Conservation (phyloP, 306 rosid species). For the Comarum palustre region DNA sequence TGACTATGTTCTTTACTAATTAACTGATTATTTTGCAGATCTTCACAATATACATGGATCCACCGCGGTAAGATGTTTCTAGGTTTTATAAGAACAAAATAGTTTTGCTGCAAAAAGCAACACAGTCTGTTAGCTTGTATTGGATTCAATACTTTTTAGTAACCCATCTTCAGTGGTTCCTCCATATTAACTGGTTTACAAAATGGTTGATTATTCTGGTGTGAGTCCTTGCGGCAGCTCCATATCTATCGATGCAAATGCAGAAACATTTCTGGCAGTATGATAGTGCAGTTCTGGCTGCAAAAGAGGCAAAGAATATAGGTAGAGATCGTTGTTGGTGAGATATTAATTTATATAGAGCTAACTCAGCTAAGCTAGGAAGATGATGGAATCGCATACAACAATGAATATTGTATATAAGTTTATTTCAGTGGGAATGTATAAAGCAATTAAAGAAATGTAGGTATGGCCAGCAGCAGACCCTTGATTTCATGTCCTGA, state of each 20-base stretch:
- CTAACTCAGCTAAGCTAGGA: neutral
- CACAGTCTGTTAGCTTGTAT: neutral
- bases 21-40: neutral
- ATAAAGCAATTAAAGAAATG: conserved; percentile 28
- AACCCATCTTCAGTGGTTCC: neutral
- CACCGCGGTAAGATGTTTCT: neutral
- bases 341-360: neutral
- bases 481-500: conserved; percentile 44
- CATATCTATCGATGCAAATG: neutral
- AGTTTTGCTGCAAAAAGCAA: neutral
- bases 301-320: neutral
- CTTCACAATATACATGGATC: neutral
- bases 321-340: neutral
- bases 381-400: conserved; percentile 21
- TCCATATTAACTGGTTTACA: neutral
- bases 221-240: neutral
- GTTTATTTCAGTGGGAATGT: neutral
- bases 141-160: neutral
- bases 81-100: neutral
- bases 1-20: neutral
- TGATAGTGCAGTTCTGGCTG: neutral
- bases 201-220: neutral
- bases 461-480: conserved; percentile 24
- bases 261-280: neutral
- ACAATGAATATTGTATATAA: conserved; percentile 10